Evolutionary conservation across 768 basidiomycete genomes (phyloP), one percentile per base, ranked within the genome.

Genomic region (Pleurotus ostreatus): DNA sequence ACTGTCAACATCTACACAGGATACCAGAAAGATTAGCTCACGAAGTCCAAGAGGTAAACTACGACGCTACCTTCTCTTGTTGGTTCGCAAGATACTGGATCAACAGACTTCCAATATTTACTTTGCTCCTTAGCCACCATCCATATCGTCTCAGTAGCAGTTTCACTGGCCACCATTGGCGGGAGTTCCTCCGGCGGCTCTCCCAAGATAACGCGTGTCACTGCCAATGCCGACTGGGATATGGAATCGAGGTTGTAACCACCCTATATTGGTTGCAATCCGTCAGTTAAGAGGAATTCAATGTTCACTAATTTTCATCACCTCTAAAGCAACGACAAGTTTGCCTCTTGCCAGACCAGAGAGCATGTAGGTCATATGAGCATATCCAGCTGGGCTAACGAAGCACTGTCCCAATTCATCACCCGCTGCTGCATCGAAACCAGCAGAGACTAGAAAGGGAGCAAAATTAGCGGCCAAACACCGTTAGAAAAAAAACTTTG

Each of bases 301-400:
- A 44, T 47, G 49, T 12, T 20, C 1, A 18, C 34, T 44, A 48
- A 25, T n/a, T 37, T 56, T 74, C 47, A 56, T 53, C 25, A 96
- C 96, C 82, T 99, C 97, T 41, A 99, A 81, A 1, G 94, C 95
- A 26, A 96, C 93, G 9, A 96, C 92, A 13, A 99, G 63, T 63
- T 85, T 89, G 2, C 97, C 97, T 6, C 83, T 82, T 20, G 96
- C 96, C 15, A 99, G 77, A 18, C 88, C 84, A 40, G 86, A 82
- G 7, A 99, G 78, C 93, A 99, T 96, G 65, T 98, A 91, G 5
- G 97, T 97, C 95, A 99, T 98, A 63, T 98, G 97, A 0, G 94
- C 94, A 68, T 94, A 99, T 4, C 95, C 97, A 15, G 85, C 81
- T 0, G 97, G 97, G 4, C 91, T 81, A 58, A 99, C 95, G 61